Conservation (phyloP, 1,284 basidiomycete species). For the Erythrobasidium hasegawianum region DNA sequence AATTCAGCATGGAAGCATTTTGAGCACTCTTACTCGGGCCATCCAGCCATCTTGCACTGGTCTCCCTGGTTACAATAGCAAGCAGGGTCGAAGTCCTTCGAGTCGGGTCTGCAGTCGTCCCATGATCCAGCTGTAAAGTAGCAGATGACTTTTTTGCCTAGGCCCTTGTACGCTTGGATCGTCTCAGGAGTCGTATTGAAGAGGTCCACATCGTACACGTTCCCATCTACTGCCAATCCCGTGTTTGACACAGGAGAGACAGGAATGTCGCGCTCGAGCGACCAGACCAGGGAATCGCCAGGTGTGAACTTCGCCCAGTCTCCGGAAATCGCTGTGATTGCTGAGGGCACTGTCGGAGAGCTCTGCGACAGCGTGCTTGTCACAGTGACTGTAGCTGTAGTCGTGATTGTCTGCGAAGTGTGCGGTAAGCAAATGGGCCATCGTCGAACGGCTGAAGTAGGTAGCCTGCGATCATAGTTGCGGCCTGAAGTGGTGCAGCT, state of each 20-base stretch:
- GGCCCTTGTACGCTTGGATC: constrained; percentile 27
- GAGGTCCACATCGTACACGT: constrained; percentile 34
- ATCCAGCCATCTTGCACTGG: constrained; percentile 41
- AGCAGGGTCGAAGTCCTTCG: constrained; percentile 37
- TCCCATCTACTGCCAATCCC: constrained; percentile 11
- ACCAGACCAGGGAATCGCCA: constrained; percentile 27
- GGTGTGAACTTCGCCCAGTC: constrained; percentile 30
- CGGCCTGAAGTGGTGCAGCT: too few species aligned
- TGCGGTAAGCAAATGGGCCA: too few species aligned
- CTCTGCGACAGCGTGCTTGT: too few species aligned
- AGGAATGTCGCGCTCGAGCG: constrained; percentile 27
- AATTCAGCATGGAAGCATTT: too few species aligned
- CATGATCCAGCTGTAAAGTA: constrained; percentile 49
- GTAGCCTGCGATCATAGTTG: too few species aligned
- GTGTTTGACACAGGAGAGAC: constrained; percentile 15
- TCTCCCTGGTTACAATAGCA: constrained; percentile 44
- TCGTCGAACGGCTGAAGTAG: too few species aligned
- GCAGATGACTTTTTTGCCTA: constrained; percentile 49
- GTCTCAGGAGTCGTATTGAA: constrained; percentile 25
- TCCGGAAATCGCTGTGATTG: constrained; percentile 31
- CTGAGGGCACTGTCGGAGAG: too few species aligned
- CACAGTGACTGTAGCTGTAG: too few species aligned
- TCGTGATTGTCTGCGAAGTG: too few species aligned
- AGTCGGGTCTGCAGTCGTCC: constrained; percentile 43
- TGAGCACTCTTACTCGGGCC: too few species aligned